Evolutionary conservation across 257 asterid genomes (phyloP), one percentile per base, ranked within the genome.

Genomic region (Vinca minor): DNA sequence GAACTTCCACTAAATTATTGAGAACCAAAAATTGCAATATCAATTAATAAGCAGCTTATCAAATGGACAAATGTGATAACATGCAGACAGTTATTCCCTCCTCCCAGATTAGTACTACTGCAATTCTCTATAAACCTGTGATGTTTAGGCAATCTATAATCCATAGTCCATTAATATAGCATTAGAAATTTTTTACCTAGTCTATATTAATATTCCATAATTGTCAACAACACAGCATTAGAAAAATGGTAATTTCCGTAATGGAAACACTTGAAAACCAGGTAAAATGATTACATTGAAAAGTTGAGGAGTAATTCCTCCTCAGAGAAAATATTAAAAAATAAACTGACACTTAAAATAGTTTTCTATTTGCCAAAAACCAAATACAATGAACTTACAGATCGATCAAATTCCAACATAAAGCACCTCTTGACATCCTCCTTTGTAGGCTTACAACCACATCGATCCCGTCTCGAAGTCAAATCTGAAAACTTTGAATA

Each of bases 351-450:
- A 55, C 17, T 8, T 5, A 31, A 25, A 8, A 18, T 20, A 54
- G 23, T 15, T 55, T 29, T 28, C 18, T 29, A 20, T 15, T 15
- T 55, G 21, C 15, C 41, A 28, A 32, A 6, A 62, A 41, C 14
- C 44, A 41, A 62, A 64, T 18, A 41, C 26, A 29, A 50, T 46
- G 9, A 64, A 73, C 89, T 83, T 79, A 85, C 89, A 77, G 82
- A 57, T 74, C 89, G 78, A 61, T 81, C 94, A 15, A 85, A 85
- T 56, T 85, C 89, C 67, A 85, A 70, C 87, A 83, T 83, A 78
- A 85, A 83, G 77, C 94, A 85, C 64, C 89, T 71, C 45, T 81
- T 78, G 12, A 81, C 81, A 55, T 76, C 89, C 58, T 83, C 84
- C 70, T 75, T 81, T 20, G 94, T 83, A 32, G 79, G 87, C 65